phyloP scores from a whole-genome alignment of 1,139 yeast species.

The Nakaseomyces glabratus region DNA sequence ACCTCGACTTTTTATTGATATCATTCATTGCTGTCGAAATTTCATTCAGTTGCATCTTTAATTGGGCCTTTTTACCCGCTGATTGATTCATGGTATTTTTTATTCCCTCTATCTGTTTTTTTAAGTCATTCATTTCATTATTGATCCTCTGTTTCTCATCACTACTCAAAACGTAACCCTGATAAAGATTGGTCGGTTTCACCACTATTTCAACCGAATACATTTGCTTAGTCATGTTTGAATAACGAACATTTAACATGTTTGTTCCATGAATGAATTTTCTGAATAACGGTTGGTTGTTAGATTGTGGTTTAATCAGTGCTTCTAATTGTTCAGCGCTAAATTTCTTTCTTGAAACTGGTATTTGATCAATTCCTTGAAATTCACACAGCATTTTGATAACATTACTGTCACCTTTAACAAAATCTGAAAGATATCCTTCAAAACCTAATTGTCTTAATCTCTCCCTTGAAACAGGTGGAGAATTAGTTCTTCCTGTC shows the following conservation, averaged over 20 bases:
- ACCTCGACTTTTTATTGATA: slow-evolving; percentile 14
- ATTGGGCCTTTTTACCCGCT: slow-evolving; percentile 19
- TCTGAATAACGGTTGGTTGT: slow-evolving; percentile 39
- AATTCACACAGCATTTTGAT: slow-evolving; percentile 62
- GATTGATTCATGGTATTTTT: slow-evolving; percentile 22
- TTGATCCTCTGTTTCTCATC: slow-evolving; percentile 23
- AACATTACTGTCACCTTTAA: slow-evolving; percentile 70
- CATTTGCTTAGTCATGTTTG: slow-evolving; percentile 52
- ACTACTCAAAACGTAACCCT: slow-evolving; percentile 39
- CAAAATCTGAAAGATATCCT: slow-evolving; percentile 62
- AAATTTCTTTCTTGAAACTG: slow-evolving; percentile 45
- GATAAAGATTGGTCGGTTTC: slow-evolving; percentile 31
- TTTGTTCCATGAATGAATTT: slow-evolving; percentile 55
- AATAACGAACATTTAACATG: slow-evolving; percentile 42
- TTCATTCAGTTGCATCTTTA: slow-evolving; percentile 15
- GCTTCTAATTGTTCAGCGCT: slow-evolving; percentile 36
- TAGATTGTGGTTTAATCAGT: slow-evolving; percentile 32
- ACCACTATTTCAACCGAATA: slow-evolving; percentile 31
- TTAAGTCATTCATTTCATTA: slow-evolving; percentile 18
- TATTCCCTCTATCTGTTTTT: slow-evolving; percentile 14
- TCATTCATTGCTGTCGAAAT: slow-evolving; percentile 15
- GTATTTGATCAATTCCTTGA: slow-evolving; percentile 51
- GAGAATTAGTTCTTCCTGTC: slow-evolving; percentile 23
- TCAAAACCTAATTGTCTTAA: slow-evolving; percentile 58
- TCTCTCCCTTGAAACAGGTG: slow-evolving; percentile 31